Evolutionary conservation across 768 basidiomycete genomes (phyloP), one percentile per base, ranked within the genome.

Genomic region (Harrya chromipes): DNA sequence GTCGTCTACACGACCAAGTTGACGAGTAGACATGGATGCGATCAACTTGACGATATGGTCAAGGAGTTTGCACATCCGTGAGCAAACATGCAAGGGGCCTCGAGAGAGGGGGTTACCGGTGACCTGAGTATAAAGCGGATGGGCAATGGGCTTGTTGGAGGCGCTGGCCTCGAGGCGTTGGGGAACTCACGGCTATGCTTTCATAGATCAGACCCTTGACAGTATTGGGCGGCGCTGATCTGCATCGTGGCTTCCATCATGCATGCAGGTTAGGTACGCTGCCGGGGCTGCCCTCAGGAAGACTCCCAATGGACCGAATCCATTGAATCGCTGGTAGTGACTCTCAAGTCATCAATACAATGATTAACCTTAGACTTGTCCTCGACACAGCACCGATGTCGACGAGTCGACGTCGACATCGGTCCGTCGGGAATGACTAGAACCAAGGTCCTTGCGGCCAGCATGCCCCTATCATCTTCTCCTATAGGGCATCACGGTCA

Each of bases 1-100:
- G 13, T 41, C 47, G 10, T 43, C 57, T 20, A 11, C 5, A 9
- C 29, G 12, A 11, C 20, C n/a, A 33, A 34, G 49, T 33, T 42
- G 47, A 38, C 35, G 49, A 4, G 17, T 17, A 41, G 46, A 43
- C 59, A 50, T 53, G 51, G 46, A 48, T 40, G 27, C 19, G 13
- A 47, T 42, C 41, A 43, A 13, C 47, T 46, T 46, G 55, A 46
- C 17, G 46, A 61, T 17, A 40, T 44, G 55, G 6, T 19, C 37
- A 31, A 33, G 10, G 33, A 59, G 39, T 20, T 50, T 46, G 46
- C 55, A 48, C 58, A 57, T 61, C 16, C 58, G 29, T 40, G 20
- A 42, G 40, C 40, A 38, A 29, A 45, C 43, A 50, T 53, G 38
- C 43, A 57, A 42, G 34, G 47, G 14, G 36, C 36, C 43, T 45